phyloP scores from a whole-genome alignment of 352 stramenopile species.

The Globisporangium barbulae region DNA sequence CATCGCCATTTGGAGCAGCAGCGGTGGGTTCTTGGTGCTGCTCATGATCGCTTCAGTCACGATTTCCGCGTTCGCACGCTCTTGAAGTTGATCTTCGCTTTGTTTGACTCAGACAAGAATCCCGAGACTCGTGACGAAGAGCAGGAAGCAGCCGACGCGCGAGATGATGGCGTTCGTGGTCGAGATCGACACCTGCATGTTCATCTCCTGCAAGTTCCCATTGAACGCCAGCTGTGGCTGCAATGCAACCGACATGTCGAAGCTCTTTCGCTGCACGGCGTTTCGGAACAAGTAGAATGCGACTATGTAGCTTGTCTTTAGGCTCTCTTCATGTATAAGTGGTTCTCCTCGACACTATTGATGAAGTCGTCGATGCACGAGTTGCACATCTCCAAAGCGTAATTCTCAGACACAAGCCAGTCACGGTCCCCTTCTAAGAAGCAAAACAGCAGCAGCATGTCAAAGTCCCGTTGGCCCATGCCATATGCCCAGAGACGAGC shows the following conservation, averaged over 20 bases:
- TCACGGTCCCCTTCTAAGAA: too few relatives aligned
- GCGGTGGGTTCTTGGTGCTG: conserved; percentile 8
- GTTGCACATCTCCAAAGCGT: neutral
- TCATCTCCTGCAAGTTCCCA: neutral
- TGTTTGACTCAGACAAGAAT: neutral
- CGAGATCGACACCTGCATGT: neutral
- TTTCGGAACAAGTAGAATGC: conserved; percentile 37
- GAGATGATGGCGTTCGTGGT: neutral
- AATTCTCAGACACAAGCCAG: neutral
- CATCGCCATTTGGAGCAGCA: conserved; percentile 5
- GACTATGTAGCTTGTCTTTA: conserved; percentile 30
- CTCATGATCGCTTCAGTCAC: conserved; percentile 10
- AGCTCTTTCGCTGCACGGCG: conserved; percentile 4
- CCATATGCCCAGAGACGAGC: too few relatives aligned
- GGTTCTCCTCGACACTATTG: conserved; percentile 25
- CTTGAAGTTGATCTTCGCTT: neutral
- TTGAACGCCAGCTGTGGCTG: neutral
- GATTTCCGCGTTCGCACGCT: conserved; percentile 6
- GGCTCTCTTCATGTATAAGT: conserved; percentile 37
- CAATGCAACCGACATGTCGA: neutral
- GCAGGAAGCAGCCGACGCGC: conserved; percentile 1
- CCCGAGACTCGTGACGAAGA: neutral
- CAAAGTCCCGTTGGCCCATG: too few relatives aligned
- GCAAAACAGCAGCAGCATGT: too few relatives aligned
- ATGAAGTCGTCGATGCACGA: conserved; percentile 10